Evolutionary conservation across 768 basidiomycete species (phyloP), one percentile per base, ranked within the genome.

Genomic region (Rubroboletus pulcherrimus): DNA sequence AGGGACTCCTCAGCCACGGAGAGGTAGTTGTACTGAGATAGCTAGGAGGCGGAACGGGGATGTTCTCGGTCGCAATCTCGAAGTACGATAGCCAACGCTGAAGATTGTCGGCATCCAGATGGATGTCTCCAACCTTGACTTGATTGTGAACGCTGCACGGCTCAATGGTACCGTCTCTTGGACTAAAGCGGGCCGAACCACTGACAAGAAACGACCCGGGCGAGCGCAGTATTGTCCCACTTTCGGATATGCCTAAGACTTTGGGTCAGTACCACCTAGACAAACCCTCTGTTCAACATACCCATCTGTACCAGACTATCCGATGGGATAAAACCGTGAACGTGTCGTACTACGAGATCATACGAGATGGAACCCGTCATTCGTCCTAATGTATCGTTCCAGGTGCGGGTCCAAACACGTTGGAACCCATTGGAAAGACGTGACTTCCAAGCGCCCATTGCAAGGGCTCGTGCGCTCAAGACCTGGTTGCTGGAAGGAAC

Each of bases 311-410:
- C 14, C 19, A 55, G 40, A 50, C 52, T 46, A 45, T 57, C 60
- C 29, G 52, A 70, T 52, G 74, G 73, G 17, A 73, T 60, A 26
- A 70, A 75, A 11, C 81, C 81, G 39, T 74, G 68, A 33, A 87
- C 69, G 47, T 79, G 75, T 41, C 71, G 72, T 42, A 84, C 65
- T 39, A 72, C 77, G 40, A 89, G 66, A 47, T 77, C 72, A 48
- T 89, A 68, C 5, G 77, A 75, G 2, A 80, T 78, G 12, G 77
- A 77, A 19, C 84, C 88, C 50, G 78, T 80, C 46, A 83, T 84
- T 39, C 75, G 78, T 12, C 85, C 87, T 75, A 86, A 79, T 26
- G 87, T 87, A 50, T 82, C 77, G 57, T 87, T 84, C 75, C 87
- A 83, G 40, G 87, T 87, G 51, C 81, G 77, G 48, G 85, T 82